A percentile compares a stretch with the other conserved stretches of the same genome.
These are phyloP conservation scores for Candida sonorensis DNA, from an alignment of 805 yeast species.

Conservation along the genomic window DNA sequence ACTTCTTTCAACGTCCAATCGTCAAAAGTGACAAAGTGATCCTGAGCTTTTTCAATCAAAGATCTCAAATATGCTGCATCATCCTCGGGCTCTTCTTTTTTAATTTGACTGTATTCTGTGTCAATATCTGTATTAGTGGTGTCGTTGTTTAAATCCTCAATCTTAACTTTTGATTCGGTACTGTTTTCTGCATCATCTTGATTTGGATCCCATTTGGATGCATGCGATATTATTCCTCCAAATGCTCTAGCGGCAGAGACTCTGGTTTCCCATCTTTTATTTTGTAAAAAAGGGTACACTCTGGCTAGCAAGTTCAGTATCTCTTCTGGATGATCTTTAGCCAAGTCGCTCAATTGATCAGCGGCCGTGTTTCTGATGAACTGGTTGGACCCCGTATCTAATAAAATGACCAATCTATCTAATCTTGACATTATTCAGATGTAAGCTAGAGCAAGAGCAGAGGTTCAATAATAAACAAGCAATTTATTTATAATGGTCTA, in stretches of 20 bases:
- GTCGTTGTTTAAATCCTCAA: slow-evolving; percentile 19
- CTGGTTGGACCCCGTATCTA: slow-evolving; percentile 94
- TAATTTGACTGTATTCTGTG: slow-evolving; percentile 11
- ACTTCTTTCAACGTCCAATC: slow-evolving; percentile 45
- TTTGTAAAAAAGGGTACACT: slow-evolving; percentile 81
- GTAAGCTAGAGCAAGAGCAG: too few species aligned
- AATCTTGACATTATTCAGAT: slow-evolving; percentile 25
- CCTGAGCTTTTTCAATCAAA: slow-evolving; percentile 38
- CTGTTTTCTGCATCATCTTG: slow-evolving; percentile 18
- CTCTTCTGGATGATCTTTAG: slow-evolving; percentile 93
- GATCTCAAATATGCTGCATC: slow-evolving; percentile 25
- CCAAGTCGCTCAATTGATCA: slow-evolving; percentile 90
- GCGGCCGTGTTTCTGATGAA: slow-evolving; percentile 95
- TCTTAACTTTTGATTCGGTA: slow-evolving; percentile 4
- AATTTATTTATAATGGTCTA: too few species aligned
- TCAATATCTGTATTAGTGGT: slow-evolving; percentile 6
- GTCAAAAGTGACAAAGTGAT: slow-evolving; percentile 39
- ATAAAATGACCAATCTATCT: slow-evolving; percentile 32
- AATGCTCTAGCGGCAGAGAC: slow-evolving; percentile 91
- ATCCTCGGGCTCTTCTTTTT: slow-evolving; percentile 20
- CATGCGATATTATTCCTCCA: slow-evolving; percentile 83
- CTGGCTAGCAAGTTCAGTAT: slow-evolving; percentile 74
- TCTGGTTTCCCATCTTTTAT: slow-evolving; percentile 92
- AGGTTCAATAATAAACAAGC: too few species aligned
- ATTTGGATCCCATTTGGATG: slow-evolving; percentile 82